A percentile compares a stretch with the other conserved stretches of the same genome.
Evolutionary conservation across 495 filamentous ascomycete species (phyloP).

Genomic region (Xylaria acuta): DNA sequence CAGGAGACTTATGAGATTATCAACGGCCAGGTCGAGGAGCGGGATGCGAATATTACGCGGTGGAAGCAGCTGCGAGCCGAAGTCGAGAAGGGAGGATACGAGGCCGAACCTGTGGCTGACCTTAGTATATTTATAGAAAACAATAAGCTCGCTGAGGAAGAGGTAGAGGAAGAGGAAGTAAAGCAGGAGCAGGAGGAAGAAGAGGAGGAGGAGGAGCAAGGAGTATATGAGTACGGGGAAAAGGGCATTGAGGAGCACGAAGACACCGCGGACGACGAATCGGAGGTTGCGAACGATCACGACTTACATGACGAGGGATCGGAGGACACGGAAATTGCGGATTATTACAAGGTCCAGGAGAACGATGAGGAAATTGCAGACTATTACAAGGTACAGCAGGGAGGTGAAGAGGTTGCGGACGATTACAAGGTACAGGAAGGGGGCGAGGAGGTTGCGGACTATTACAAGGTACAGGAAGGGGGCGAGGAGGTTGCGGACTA

Average conservation of each 20-base stretch:
- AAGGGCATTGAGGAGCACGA: background rate
- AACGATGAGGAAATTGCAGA: background rate
- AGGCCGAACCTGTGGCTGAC: background rate
- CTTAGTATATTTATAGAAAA: background rate
- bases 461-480: background rate
- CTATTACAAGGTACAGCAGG: background rate
- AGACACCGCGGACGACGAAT: background rate
- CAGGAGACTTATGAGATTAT: background rate
- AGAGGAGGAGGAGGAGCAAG: background rate
- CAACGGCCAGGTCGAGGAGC: background rate
- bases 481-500: background rate
- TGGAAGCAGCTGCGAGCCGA: background rate
- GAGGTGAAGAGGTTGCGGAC: background rate
- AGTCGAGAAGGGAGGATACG: background rate
- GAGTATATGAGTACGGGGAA: background rate
- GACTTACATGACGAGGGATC: no score
- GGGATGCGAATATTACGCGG: background rate
- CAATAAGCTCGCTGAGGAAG: background rate
- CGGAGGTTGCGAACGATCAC: background rate
- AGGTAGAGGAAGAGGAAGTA: background rate
- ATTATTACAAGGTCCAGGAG: background rate
- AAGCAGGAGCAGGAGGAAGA: background rate
- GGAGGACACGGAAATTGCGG: background rate
- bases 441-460: background rate
- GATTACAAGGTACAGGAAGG: background rate